phyloP scores from a whole-genome alignment of 2,329 filamentous ascomycete genomes.

The Aspergillus novoparasiticus region DNA sequence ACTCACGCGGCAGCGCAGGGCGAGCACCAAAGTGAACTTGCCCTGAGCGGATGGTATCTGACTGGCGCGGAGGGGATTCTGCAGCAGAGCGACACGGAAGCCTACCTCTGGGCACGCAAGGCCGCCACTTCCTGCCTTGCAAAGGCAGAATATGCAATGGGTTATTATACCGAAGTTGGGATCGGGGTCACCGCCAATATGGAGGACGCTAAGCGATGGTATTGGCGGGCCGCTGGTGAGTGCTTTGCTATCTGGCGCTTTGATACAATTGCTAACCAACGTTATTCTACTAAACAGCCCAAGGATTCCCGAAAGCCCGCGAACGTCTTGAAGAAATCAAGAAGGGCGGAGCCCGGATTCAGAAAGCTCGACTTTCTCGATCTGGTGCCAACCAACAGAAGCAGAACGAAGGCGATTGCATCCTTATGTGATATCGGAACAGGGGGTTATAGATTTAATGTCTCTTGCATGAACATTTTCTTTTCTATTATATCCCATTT shows the following conservation, averaged over 20 bases:
- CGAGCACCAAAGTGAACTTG: conserved; percentile 89
- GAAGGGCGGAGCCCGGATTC: conserved; percentile 70
- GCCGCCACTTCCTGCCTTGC: conserved; percentile 83
- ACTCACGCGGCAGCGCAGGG: conserved; percentile 86
- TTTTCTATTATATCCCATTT: neutral
- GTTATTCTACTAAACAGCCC: conserved; percentile 60
- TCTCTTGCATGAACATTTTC: conserved; percentile 1
- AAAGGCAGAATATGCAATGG: conserved; percentile 98
- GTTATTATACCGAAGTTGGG: conserved; percentile 93
- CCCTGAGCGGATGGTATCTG: conserved; percentile 89
- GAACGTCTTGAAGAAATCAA: conserved; percentile 93
- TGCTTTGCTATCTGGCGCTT: neutral
- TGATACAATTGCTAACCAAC: conserved; percentile 11
- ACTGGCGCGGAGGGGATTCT: conserved; percentile 87
- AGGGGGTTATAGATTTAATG: neutral
- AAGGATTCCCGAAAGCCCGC: conserved; percentile 91
- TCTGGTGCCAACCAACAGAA: conserved; percentile 81
- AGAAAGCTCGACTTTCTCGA: conserved; percentile 77
- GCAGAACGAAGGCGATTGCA: conserved; percentile 86
- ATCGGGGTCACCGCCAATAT: conserved; percentile 84
- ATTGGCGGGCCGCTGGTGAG: conserved; percentile 94
- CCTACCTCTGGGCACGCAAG: conserved; percentile 95
- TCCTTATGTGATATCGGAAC: conserved; percentile 41
- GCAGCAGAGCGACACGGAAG: conserved; percentile 90
- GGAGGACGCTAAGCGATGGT: conserved; percentile 97